phyloP scores from a whole-genome alignment of 2,329 filamentous ascomycete genomes.

The Rhynchosporium graminicola region DNA sequence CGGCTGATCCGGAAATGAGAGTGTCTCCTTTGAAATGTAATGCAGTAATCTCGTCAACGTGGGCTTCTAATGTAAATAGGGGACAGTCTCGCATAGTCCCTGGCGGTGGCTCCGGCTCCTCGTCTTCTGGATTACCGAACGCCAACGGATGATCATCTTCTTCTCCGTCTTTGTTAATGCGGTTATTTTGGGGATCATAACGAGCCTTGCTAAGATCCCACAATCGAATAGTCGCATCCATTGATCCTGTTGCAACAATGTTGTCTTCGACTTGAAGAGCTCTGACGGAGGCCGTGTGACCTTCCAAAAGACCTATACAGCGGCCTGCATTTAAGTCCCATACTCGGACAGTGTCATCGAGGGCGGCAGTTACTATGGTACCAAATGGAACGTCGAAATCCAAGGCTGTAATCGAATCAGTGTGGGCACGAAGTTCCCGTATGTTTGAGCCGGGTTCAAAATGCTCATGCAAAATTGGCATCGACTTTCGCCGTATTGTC shows the following conservation, averaged over 20 bases:
- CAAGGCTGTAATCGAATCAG: constrained; percentile 82
- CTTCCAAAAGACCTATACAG: constrained; percentile 88
- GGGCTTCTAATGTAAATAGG: constrained; percentile 83
- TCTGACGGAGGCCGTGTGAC: constrained; percentile 91
- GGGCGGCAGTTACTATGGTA: constrained; percentile 85
- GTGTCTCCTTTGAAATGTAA: constrained; percentile 87
- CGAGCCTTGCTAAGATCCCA: constrained; percentile 93
- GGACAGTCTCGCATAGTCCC: constrained; percentile 88
- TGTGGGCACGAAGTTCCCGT: constrained; percentile 84
- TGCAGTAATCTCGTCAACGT: constrained; percentile 92
- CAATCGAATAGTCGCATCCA: constrained; percentile 89
- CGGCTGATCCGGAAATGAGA: constrained; percentile 90
- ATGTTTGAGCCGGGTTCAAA: constrained; percentile 88
- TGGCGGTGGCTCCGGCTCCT: constrained; percentile 67
- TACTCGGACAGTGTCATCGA: constrained; percentile 92
- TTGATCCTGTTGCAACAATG: constrained; percentile 88
- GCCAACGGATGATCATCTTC: constrained; percentile 69
- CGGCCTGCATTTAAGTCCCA: constrained; percentile 95
- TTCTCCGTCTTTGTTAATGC: constrained; percentile 56
- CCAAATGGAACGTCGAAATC: constrained; percentile 99
- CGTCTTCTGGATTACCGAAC: constrained; percentile 70
- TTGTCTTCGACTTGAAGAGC: constrained; percentile 94
- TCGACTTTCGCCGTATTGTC: constrained; percentile 73
- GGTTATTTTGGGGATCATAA: constrained; percentile 65
- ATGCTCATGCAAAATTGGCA: constrained; percentile 94